A percentile compares a stretch with the other conserved stretches of the same genome.
phyloP scores from a whole-genome alignment of 805 yeast genomes.

The Nakazawaea peltata region DNA sequence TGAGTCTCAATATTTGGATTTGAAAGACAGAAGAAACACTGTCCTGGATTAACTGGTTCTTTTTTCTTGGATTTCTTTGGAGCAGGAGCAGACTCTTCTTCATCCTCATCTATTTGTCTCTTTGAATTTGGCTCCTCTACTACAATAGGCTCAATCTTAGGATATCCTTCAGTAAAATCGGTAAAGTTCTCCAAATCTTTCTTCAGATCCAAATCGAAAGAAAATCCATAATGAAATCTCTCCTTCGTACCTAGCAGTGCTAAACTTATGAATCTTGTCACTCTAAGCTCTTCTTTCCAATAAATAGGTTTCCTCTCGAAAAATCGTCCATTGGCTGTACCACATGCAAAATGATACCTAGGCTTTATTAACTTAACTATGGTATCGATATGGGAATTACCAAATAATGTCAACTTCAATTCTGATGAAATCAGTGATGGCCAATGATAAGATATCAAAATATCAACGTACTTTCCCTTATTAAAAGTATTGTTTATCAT shows the following conservation, averaged over 20 bases:
- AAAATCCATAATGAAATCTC: slow-evolving; percentile 76
- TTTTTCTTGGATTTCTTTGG: slow-evolving; percentile 19
- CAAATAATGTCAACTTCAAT: slow-evolving; percentile 34
- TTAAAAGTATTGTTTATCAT: slow-evolving; percentile 10
- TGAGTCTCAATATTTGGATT: slow-evolving; percentile 73
- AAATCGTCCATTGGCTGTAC: slow-evolving; percentile 38
- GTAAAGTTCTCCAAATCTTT: slow-evolving; percentile 20
- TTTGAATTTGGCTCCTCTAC: slow-evolving; percentile 9
- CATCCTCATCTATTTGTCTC: slow-evolving; percentile 9
- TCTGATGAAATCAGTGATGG: slow-evolving; percentile 41
- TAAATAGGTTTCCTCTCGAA: slow-evolving; percentile 50
- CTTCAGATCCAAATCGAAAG: slow-evolving; percentile 22
- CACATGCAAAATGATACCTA: slow-evolving; percentile 58
- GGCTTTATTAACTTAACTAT: slow-evolving; percentile 42
- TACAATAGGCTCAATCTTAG: slow-evolving; percentile 19
- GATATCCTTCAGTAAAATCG: too few relatives aligned
- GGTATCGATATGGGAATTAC: slow-evolving; percentile 36
- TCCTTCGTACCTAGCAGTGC: slow-evolving; percentile 47
- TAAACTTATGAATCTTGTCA: slow-evolving; percentile 60
- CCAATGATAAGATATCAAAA: slow-evolving; percentile 56
- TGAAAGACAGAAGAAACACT: slow-evolving; percentile 79
- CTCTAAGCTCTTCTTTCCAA: slow-evolving; percentile 37
- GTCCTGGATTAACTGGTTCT: slow-evolving; percentile 40
- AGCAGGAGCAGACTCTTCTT: slow-evolving; percentile 2
- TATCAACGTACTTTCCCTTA: slow-evolving; percentile 32